A percentile compares a stretch with the other conserved stretches of the same genome.
These are phyloP conservation scores for Ogataea henricii DNA, from an alignment of 805 yeast species.

Conservation along the genomic window DNA sequence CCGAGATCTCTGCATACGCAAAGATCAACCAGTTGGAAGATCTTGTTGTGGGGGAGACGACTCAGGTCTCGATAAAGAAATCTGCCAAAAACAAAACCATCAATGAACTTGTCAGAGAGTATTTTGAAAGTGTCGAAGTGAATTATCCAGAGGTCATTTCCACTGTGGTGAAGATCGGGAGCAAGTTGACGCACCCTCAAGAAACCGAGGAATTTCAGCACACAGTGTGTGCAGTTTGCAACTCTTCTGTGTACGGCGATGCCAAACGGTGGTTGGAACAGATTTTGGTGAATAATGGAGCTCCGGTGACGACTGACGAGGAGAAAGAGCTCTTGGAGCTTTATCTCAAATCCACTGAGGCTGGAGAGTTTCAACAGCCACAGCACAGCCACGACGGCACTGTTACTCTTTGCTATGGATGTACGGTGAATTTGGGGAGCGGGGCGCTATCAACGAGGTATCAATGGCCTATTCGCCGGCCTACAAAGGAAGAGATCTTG, in stretches of 20 bases:
- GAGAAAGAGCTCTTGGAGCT: constrained; percentile 39
- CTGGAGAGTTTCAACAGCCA: not conserved
- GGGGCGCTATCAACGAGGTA: constrained; percentile 33
- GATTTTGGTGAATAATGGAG: constrained; percentile 63
- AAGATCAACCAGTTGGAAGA: constrained; percentile 42
- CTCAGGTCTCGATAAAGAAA: constrained; percentile 33
- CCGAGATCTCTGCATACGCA: constrained; percentile 64
- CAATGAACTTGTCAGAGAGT: constrained; percentile 72
- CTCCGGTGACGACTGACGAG: constrained; percentile 45
- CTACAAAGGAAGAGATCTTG: constrained; percentile 31
- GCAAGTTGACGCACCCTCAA: constrained; percentile 61
- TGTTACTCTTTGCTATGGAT: constrained; percentile 71
- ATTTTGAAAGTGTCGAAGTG: constrained; percentile 69
- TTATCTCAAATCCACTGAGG: constrained; percentile 19
- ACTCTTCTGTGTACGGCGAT: constrained; percentile 50
- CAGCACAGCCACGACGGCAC: constrained; percentile 13
- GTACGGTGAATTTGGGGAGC: constrained; percentile 63
- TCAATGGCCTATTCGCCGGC: constrained; percentile 33
- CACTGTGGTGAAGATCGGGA: constrained; percentile 88
- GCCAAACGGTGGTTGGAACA: constrained; percentile 67
- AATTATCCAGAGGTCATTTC: constrained; percentile 89
- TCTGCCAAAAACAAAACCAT: constrained; percentile 76
- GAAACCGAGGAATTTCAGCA: constrained; percentile 13
- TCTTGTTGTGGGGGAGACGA: constrained; percentile 26
- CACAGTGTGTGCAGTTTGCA: constrained; percentile 57